Conservation (phyloP, 768 basidiomycete genomes). For the Lenzites betulinus region DNA sequence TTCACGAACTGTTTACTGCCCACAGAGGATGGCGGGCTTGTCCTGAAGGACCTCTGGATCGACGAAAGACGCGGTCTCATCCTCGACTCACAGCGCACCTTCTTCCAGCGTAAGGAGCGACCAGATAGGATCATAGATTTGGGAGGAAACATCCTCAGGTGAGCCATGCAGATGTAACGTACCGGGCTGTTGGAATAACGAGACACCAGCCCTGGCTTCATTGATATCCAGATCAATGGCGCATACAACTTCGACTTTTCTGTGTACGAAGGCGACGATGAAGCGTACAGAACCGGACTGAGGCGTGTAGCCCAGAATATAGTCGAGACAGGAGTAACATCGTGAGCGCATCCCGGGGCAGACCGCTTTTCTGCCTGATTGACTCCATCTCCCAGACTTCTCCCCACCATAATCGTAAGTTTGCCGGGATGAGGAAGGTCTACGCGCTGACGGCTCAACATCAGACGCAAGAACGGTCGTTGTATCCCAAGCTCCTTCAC, state of each 20-base stretch:
- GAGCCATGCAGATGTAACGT: constrained; percentile 13
- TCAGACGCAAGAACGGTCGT: constrained; percentile 76
- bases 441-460: neutral
- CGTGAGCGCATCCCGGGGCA: constrained; percentile 48
- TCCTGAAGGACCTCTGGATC: constrained; percentile 80
- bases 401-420: constrained; percentile 57
- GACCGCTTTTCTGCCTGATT: constrained; percentile 4
- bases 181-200: neutral
- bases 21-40: constrained; percentile 74
- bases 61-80: constrained; percentile 74
- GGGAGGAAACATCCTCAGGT: constrained; percentile 77
- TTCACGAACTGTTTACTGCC: constrained; percentile 87
- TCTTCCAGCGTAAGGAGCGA: constrained; percentile 60
- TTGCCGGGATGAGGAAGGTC: neutral
- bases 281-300: constrained; percentile 67
- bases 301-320: constrained; percentile 73
- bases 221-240: constrained; percentile 91
- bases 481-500: constrained; percentile 70
- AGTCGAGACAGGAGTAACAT: constrained; percentile 86
- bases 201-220: constrained; percentile 67
- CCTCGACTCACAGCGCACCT: constrained; percentile 73
- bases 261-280: constrained; percentile 71
- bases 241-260: constrained; percentile 89
- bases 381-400: constrained; percentile 21
- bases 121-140: constrained; percentile 69